Base-by-base conservation (phyloP, 345 rosid species). In the Kernera saxatilis region DNA sequence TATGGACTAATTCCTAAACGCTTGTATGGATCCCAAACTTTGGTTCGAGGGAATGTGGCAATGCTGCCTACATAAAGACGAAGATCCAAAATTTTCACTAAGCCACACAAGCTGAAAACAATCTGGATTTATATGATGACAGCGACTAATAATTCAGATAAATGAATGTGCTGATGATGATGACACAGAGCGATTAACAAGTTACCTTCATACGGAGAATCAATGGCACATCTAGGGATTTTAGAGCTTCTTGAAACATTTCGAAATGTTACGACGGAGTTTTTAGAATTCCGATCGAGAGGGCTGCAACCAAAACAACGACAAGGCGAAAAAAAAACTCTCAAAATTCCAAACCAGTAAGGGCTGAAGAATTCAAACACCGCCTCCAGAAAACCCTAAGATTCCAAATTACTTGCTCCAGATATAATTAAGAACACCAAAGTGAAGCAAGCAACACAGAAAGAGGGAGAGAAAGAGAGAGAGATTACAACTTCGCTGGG, bases 11-110 rank as follows among this genome's bases (percentile, higher is more conserved):
- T 35, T 11, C 97, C 97, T 49, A 93, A 82, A 54, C 97, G 87
- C 72, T 76, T 93, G 74, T 84, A 90, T 11, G 98, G 98, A 62
- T 93, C 92, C 98, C 97, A 86, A 60, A 88, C 88, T 56, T 70
- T 88, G 25, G 60, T 43, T 48, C 97, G 83, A 6, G 93, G 86
- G 68, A 93, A 93, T 15, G 78, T 79, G 1, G 87, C 88, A 56
- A 49, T 59, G 48, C 79, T 87, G 56, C 93, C 98, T 93, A 49
- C 12, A 75, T 12, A n/a, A 53, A 44, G 15, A 40, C 52, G 27
- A 21, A 26, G 8, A 0, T 30, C 3, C n/a, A 21, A 58, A 3
- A 10, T 18, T 30, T 30, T 21, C 11, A 36, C 19, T 13, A 12
- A 37, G 19, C 71, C 52, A 41, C 9, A 54, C 3, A 68, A 66